Base-by-base conservation (phyloP, 371 early-diverging fungal genomes). In the Gilbertella persicaria region DNA sequence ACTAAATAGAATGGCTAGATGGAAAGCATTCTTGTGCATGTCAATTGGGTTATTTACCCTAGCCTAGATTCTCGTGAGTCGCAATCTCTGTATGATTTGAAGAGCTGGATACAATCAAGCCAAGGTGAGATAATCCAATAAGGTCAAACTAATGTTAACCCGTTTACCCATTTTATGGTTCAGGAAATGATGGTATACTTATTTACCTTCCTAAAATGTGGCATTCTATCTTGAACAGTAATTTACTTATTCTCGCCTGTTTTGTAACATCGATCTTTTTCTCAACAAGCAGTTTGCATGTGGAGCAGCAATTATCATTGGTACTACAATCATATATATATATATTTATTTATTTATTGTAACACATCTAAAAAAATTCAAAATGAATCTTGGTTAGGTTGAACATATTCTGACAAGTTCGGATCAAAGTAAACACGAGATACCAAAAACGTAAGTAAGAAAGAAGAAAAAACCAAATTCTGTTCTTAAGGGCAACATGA, bases 1-100 rank as follows among this genome's bases (percentile, higher is more conserved):
- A 24, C 17, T 39, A 30, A 24, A 41, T 16, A 25, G 9, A 13
- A 29, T 14, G 2, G 23, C 21, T 10, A 61, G 55, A 26, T 55
- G 55, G 53, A 60, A 14, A 37, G 50, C 16, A 33, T 16, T 14
- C 21, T 60, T 19, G 28, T 25, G 0, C 50, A 50, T 25, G 33
- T 60, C 23, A 55, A 61, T 23, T 61, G 50, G 51, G 17, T 61
- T 12, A 45, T 55, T 14, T 55, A 46, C 14, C 61, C 61, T 9
- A 21, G 55, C 17, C 24, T 46, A 17, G 55, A 61, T 28, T 30
- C 50, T 28, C 40, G 55, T 35, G 37, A 55, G 26, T 36, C 55
- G 5, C 21, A 37, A 29, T 61, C 61, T 24, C 24, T 55, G 14
- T 35, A 12, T 24, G 28, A 40, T 23, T 36, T 61, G 19, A 23